Percentiles rank a stretch among this genome's conserved stretches.
Conservation (phyloP, 1,284 basidiomycete species). For the Anthracocystis setariae region DNA sequence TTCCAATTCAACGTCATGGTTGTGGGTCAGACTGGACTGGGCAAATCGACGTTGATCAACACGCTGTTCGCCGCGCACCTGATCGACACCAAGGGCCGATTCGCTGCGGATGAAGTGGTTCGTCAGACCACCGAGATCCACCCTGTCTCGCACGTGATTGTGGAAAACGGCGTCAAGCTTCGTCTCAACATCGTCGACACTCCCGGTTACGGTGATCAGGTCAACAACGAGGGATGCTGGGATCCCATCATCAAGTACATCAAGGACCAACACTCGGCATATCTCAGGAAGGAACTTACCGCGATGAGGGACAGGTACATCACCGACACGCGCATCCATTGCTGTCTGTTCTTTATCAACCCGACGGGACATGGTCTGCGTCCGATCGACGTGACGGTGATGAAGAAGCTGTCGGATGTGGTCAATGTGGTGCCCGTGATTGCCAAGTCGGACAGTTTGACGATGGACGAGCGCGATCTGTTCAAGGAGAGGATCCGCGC, state of each 20-base stretch:
- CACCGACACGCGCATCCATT: constrained; percentile 97
- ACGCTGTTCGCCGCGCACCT: constrained; percentile 98
- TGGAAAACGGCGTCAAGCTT: constrained; percentile 94
- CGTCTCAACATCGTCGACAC: constrained; percentile 98
- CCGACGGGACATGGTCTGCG: constrained; percentile 65
- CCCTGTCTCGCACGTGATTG: constrained; percentile 92
- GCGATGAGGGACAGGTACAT: constrained; percentile 99
- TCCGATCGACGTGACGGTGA: constrained; percentile 91
- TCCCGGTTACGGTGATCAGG: constrained; percentile 96
- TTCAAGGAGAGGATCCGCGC: constrained; percentile 97
- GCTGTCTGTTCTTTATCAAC: constrained; percentile 97
- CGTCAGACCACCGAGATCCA: constrained; percentile 97
- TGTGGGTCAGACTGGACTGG: constrained; percentile 92
- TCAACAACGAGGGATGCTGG: constrained; percentile 99
- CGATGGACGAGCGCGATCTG: constrained; percentile 86
- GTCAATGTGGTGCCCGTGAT: constrained; percentile 99
- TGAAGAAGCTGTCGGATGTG: constrained; percentile 98
- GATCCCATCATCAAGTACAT: constrained; percentile 99
- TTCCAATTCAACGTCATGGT: constrained; percentile 87
- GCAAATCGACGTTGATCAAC: constrained; percentile 98
- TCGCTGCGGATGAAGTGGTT: constrained; percentile 85
- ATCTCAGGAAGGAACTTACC: constrained; percentile 97
- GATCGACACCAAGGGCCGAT: constrained; percentile 94
- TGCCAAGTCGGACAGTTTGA: constrained; percentile 96
- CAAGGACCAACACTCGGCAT: constrained; percentile 98